phyloP scores from a whole-genome alignment of 495 filamentous ascomycete species.

The Lasiosphaeria miniovina region DNA sequence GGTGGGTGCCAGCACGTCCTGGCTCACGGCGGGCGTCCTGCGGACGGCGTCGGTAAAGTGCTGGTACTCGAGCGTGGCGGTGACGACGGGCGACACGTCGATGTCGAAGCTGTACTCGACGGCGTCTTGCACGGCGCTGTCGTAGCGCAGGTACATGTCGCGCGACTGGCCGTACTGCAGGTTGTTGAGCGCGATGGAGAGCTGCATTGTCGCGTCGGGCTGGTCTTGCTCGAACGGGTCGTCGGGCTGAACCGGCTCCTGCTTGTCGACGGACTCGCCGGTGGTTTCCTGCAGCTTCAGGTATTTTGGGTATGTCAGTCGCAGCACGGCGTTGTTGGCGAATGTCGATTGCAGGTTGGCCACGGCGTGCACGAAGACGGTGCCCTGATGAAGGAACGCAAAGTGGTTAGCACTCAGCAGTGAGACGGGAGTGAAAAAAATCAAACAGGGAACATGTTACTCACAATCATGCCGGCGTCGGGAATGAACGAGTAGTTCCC shows the following conservation, averaged over 20 bases:
- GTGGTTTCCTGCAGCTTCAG: slow-evolving; percentile 33
- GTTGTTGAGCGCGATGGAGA: slow-evolving; percentile 38
- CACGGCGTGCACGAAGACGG: slow-evolving; percentile 46
- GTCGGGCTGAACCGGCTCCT: slow-evolving; percentile 17
- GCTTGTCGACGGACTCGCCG: slow-evolving; percentile 30
- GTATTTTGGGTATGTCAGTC: slow-evolving; percentile 30
- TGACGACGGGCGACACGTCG: slow-evolving; percentile 17
- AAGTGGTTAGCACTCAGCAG: slow-evolving; percentile 3
- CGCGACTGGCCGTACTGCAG: slow-evolving; percentile 48
- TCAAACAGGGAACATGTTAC: background rate
- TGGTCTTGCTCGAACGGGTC: background rate
- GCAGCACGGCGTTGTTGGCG: slow-evolving; percentile 34
- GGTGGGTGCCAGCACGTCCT: slow-evolving; percentile 10
- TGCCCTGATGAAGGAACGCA: slow-evolving; percentile 26
- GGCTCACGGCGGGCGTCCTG: background rate
- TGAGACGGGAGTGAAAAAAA: background rate
- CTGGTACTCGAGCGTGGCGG: slow-evolving; percentile 32
- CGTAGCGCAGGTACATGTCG: slow-evolving; percentile 39
- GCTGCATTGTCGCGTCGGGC: slow-evolving; percentile 7
- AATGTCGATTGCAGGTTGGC: slow-evolving; percentile 47
- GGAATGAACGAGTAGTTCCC: slow-evolving; percentile 49
- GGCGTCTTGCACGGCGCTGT: background rate
- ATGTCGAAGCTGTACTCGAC: slow-evolving; percentile 3
- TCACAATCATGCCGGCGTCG: slow-evolving; percentile 48
- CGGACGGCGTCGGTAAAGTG: slow-evolving; percentile 9